Percentiles rank a stretch among this genome's conserved stretches.
phyloP scores from a whole-genome alignment of 257 asterid genomes.

The Datura wrightii region DNA sequence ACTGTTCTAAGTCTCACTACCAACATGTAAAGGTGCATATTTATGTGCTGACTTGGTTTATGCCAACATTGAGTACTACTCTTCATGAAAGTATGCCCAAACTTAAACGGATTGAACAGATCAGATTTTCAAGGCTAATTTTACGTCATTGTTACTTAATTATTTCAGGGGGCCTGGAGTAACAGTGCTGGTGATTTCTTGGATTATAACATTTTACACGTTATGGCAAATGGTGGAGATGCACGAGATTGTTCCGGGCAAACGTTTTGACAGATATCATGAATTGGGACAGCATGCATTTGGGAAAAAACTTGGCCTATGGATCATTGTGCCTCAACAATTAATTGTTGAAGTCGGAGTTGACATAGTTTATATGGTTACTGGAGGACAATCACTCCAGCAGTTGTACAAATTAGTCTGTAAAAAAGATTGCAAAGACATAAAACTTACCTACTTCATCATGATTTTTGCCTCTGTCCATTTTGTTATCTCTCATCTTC shows the following conservation, averaged over 20 bases:
- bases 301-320: not conserved
- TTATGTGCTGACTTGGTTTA: no score
- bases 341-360: constrained; percentile 4
- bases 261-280: constrained; percentile 12
- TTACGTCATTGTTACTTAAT: no score
- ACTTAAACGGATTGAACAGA: no score
- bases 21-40: no score
- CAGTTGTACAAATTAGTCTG: not conserved
- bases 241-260: constrained; percentile 16
- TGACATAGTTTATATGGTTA: constrained; percentile 26
- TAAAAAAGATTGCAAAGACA: not conserved
- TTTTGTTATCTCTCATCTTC: constrained; percentile 12
- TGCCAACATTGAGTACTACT: no score
- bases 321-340: constrained; percentile 5
- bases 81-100: no score
- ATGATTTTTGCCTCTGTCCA: constrained; percentile 13
- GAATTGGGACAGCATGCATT: not conserved
- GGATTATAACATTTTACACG: not conserved
- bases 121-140: no score
- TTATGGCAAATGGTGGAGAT: constrained; percentile 27
- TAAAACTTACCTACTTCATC: not conserved
- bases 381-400: not conserved
- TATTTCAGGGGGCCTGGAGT: constrained; percentile 19
- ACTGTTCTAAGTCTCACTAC: no score
- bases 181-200: not conserved